Percentiles rank a stretch among this genome's conserved stretches.
Evolutionary conservation across 78 protist species (phyloP).

Genomic region (Pelomyxa schiedti): DNA sequence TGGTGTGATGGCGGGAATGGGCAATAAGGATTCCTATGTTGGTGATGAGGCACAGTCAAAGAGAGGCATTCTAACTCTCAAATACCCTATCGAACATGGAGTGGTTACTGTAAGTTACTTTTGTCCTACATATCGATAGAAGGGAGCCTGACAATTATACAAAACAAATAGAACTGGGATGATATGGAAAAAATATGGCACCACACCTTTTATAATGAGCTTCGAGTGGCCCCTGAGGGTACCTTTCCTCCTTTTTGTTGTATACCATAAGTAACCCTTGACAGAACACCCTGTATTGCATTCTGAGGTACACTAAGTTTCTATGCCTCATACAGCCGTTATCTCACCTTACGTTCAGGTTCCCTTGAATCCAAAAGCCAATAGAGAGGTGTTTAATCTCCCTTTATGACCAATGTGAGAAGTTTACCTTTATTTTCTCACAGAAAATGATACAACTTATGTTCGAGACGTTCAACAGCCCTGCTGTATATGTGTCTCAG

Average conservation of each 20-base stretch:
- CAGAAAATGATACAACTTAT: conserved; percentile 84
- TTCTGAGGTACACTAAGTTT: conserved; percentile 88
- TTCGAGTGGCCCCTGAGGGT: conserved; percentile 88
- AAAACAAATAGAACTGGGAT: conserved; percentile 50
- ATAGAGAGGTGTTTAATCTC: too few relatives aligned
- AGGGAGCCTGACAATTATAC: conserved; percentile 55
- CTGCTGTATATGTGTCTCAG: too few relatives aligned
- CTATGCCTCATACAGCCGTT: too few relatives aligned
- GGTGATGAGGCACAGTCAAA: conserved; percentile 79
- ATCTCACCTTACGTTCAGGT: too few relatives aligned
- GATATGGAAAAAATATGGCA: conserved; percentile 93
- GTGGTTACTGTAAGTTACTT: too few relatives aligned
- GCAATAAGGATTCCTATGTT: conserved; percentile 55
- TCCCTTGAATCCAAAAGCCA: conserved; percentile 84
- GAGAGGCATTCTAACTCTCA: conserved; percentile 55
- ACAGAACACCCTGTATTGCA: conserved; percentile 83
- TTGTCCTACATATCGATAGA: neutral
- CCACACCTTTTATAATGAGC: conserved; percentile 81
- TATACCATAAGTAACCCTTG: too few relatives aligned
- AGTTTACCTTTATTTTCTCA: too few relatives aligned
- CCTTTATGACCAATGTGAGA: too few relatives aligned
- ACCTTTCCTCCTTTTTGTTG: too few relatives aligned
- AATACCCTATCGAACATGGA: conserved; percentile 48
- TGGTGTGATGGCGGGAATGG: conserved; percentile 17
- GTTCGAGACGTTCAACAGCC: conserved; percentile 94